Conservation (phyloP, 139 green algal genomes). For the Haematococcus sp. region DNA sequence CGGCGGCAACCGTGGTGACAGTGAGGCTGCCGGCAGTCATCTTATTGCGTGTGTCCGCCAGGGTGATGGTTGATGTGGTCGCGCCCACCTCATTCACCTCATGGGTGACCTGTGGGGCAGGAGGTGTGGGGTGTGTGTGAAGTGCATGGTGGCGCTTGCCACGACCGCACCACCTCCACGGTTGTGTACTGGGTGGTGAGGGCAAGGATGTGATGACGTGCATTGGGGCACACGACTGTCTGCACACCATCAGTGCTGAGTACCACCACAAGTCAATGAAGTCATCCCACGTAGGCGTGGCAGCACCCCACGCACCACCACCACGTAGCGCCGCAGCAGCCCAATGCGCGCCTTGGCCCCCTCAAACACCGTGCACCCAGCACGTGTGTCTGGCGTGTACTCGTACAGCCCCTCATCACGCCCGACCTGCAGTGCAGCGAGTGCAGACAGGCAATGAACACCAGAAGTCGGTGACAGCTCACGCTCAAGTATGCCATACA, state of each 20-base stretch:
- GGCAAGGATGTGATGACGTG: too few relatives aligned
- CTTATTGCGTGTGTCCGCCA: too few relatives aligned
- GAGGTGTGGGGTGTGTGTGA: not conserved
- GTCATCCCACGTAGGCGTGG: too few relatives aligned
- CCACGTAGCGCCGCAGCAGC: conserved; percentile 57
- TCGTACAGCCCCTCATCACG: conserved; percentile 74
- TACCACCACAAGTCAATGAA: too few relatives aligned
- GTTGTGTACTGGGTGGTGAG: too few relatives aligned
- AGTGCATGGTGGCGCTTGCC: too few relatives aligned
- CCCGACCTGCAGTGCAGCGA: conserved; percentile 33
- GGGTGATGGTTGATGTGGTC: not conserved
- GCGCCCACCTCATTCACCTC: not conserved
- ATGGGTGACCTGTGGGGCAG: conserved; percentile 5
- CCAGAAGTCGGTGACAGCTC: not conserved
- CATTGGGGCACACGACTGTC: too few relatives aligned
- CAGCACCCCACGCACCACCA: conserved; percentile 50
- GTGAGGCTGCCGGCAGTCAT: conserved; percentile 5
- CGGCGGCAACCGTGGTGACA: not conserved
- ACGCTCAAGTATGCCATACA: too few relatives aligned
- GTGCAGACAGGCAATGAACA: too few relatives aligned
- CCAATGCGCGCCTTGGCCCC: conserved; percentile 61
- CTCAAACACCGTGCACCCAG: conserved; percentile 68
- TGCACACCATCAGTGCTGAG: too few relatives aligned
- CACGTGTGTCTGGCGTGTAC: conserved; percentile 70
- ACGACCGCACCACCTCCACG: too few relatives aligned